Conservation (phyloP, 1,139 yeast genomes). For the Scheffersomyces lignicola region DNA sequence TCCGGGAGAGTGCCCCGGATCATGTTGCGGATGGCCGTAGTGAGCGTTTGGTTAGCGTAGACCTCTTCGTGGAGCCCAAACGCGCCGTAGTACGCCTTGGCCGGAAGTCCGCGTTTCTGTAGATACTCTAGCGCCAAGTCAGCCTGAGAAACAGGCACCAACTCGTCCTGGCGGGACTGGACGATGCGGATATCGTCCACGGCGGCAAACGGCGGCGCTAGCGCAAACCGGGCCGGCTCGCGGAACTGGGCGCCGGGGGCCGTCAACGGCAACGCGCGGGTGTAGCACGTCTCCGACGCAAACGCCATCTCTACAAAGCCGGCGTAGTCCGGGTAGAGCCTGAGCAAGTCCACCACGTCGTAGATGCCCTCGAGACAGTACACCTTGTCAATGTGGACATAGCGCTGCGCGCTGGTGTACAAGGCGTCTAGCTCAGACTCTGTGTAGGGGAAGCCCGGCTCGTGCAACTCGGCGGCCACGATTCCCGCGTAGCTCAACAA, state of each 20-base stretch:
- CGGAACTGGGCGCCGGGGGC: constrained; percentile 5
- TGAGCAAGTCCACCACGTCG: constrained; percentile 28
- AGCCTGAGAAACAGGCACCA: constrained; percentile 29
- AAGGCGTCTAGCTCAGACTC: not conserved
- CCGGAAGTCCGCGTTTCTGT: constrained; percentile 8
- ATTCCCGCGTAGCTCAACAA: constrained; percentile 32
- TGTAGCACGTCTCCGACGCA: constrained; percentile 16
- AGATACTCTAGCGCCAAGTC: constrained; percentile 19
- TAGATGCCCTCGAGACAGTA: constrained; percentile 43
- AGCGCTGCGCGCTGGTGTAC: constrained; percentile 3
- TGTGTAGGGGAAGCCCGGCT: constrained; percentile 12
- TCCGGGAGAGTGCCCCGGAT: no score
- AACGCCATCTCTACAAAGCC: constrained; percentile 38
- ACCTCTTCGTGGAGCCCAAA: constrained; percentile 40
- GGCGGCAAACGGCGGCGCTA: constrained; percentile 6
- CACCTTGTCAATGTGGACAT: constrained; percentile 13
- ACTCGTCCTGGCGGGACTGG: constrained; percentile 37
- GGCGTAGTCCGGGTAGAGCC: constrained; percentile 36
- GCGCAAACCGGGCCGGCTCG: not conserved
- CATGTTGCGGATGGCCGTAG: no score
- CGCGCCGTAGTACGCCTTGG: constrained; percentile 15
- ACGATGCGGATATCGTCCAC: constrained; percentile 15
- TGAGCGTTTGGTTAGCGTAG: constrained; percentile 16
- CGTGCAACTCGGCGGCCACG: no score
- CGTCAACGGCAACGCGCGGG: constrained; percentile 27